Percentiles rank a stretch among this genome's conserved stretches.
Conservation (phyloP, 2,329 filamentous ascomycete genomes). For the Botryotinia narcissicola region DNA sequence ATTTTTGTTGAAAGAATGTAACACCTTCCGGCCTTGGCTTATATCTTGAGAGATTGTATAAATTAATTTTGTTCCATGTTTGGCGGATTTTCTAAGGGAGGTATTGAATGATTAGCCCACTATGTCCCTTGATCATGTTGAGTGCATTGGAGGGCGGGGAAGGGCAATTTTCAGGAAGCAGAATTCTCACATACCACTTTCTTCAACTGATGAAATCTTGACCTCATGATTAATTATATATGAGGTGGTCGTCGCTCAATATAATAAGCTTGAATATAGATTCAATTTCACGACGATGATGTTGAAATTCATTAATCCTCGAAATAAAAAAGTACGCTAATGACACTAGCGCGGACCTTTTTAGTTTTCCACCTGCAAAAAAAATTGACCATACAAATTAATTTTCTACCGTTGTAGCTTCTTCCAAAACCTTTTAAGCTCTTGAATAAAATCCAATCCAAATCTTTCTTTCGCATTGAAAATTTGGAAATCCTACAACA, state of each 20-base stretch:
- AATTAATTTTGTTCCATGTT: constrained; percentile 96
- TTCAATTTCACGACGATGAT: constrained; percentile 1
- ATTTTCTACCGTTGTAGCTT: constrained; percentile 3
- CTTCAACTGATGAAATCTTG: constrained; percentile 19
- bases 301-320: constrained; percentile 6
- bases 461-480: constrained; percentile 1
- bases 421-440: neutral
- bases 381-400: constrained; percentile 14
- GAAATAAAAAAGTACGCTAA: constrained; percentile 14
- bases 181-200: constrained; percentile 18
- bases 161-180: neutral
- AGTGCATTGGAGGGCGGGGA: neutral
- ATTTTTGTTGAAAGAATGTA: constrained; percentile 99
- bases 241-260: constrained; percentile 2
- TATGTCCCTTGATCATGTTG: neutral
- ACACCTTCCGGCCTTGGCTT: constrained; percentile 44
- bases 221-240: constrained; percentile 19
- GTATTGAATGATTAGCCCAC: neutral
- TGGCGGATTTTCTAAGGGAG: constrained; percentile 76
- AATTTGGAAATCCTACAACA: neutral
- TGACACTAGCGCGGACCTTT: constrained; percentile 6
- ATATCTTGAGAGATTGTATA: constrained; percentile 76
- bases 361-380: constrained; percentile 12
- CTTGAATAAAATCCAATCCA: neutral
- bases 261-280: neutral